Evolutionary conservation across 768 basidiomycete species (phyloP).

Genomic region (Boletus vinaceobasis): DNA sequence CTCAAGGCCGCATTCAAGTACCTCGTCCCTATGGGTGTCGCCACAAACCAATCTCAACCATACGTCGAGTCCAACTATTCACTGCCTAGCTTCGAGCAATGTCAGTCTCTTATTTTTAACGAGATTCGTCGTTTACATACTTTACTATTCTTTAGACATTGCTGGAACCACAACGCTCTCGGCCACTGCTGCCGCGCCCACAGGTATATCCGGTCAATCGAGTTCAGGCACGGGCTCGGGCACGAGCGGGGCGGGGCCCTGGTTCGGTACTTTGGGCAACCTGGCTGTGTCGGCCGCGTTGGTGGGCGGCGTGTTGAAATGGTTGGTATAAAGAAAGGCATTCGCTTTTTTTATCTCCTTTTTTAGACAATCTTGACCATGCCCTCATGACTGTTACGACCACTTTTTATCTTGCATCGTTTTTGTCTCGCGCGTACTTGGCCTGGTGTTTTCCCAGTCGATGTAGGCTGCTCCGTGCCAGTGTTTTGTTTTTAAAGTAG

Average conservation of each 20-base stretch:
- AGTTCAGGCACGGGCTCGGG: not conserved
- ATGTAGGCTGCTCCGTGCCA: not conserved
- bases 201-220: slow-evolving; percentile 1
- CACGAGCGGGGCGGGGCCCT: not conserved
- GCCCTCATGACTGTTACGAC: not conserved
- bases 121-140: not conserved
- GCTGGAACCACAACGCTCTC: slow-evolving; percentile 24
- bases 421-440: not conserved
- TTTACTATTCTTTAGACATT: slow-evolving; percentile 15
- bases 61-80: slow-evolving; percentile 48
- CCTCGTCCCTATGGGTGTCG: slow-evolving; percentile 53
- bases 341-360: not conserved
- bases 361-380: not conserved
- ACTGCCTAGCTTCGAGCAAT: slow-evolving; percentile 43
- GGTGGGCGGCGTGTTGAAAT: slow-evolving; percentile 10
- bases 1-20: slow-evolving; percentile 44
- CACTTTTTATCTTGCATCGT: not conserved
- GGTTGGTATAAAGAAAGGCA: slow-evolving; percentile 17
- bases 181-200: not conserved
- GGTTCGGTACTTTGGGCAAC: slow-evolving; percentile 4
- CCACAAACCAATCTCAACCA: slow-evolving; percentile 48
- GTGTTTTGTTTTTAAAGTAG: not conserved
- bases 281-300: slow-evolving; percentile 16
- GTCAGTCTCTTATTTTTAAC: slow-evolving; percentile 25
- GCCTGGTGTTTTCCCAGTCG: not conserved